Conservation (phyloP, 2,329 filamentous ascomycete genomes). For the Ophiostoma angusticollis region DNA sequence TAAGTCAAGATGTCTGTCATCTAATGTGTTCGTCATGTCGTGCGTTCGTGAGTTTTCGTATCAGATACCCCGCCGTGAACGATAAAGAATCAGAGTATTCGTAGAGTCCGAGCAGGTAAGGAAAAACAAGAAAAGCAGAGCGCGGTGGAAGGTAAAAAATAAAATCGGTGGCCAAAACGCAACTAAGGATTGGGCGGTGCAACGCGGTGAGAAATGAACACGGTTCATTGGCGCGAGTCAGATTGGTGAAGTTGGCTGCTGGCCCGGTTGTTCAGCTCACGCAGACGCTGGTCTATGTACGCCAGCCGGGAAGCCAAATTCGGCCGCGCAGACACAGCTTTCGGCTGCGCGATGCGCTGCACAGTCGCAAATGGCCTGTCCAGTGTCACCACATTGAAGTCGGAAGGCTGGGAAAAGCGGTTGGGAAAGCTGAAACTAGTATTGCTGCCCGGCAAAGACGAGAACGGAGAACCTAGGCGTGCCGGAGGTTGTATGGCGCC, state of each 20-base stretch:
- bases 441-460: constrained; percentile 10
- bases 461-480: constrained; percentile 48
- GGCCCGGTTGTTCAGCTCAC: constrained; percentile 37
- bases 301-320: constrained; percentile 39
- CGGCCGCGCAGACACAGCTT: constrained; percentile 24
- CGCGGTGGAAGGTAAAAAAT: background rate
- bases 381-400: constrained; percentile 31
- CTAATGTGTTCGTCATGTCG: constrained; percentile 12
- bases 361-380: constrained; percentile 45
- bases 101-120: constrained; percentile 1
- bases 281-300: constrained; percentile 45
- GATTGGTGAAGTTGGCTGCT: constrained; percentile 27
- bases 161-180: no score
- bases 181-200: no score
- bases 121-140: background rate
- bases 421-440: constrained; percentile 50
- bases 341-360: constrained; percentile 24
- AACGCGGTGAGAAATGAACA: no score
- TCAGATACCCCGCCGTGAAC: constrained; percentile 8
- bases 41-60: constrained; percentile 13
- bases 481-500: no score
- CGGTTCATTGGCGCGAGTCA: constrained; percentile 38
- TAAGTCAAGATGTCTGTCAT: constrained; percentile 12
- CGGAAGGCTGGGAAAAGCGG: constrained; percentile 34
- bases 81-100: background rate